phyloP scores from a whole-genome alignment of 805 yeast genomes.

The Clavispora fructus region DNA sequence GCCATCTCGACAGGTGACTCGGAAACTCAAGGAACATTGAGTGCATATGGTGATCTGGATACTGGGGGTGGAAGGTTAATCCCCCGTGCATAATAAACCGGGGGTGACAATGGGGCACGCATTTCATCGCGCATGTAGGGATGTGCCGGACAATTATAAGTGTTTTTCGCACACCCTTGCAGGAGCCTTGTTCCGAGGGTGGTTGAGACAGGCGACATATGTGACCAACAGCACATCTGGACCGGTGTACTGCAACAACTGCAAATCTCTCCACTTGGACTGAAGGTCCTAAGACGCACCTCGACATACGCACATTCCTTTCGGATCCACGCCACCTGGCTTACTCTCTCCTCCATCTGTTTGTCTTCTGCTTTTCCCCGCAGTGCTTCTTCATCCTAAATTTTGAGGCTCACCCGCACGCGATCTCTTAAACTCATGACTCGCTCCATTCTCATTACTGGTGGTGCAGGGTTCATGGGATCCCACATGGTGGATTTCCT shows the following conservation, averaged over 20 bases:
- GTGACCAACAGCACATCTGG: too few species aligned
- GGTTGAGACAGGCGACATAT: not conserved
- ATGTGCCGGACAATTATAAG: too few species aligned
- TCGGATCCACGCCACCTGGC: too few species aligned
- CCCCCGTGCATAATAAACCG: not conserved
- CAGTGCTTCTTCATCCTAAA: not conserved
- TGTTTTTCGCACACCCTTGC: too few species aligned
- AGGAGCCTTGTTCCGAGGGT: not conserved
- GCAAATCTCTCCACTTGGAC: too few species aligned
- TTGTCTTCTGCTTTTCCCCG: not conserved
- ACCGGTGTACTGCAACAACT: too few species aligned
- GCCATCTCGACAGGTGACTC: too few species aligned
- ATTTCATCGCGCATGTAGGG: too few species aligned
- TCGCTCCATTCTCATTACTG: constrained; percentile 38
- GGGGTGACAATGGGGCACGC: not conserved
- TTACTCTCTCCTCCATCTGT: too few species aligned
- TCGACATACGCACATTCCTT: too few species aligned
- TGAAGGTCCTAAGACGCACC: too few species aligned
- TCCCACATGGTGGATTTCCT: constrained; percentile 40
- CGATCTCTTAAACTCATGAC: not conserved
- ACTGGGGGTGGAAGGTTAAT: not conserved
- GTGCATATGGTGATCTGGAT: not conserved
- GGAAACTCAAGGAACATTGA: not conserved
- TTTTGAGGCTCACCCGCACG: not conserved
- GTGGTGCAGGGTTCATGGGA: constrained; percentile 57